Base-by-base conservation (phyloP, 1,139 yeast species). In the Yamadazyma mexicana region DNA sequence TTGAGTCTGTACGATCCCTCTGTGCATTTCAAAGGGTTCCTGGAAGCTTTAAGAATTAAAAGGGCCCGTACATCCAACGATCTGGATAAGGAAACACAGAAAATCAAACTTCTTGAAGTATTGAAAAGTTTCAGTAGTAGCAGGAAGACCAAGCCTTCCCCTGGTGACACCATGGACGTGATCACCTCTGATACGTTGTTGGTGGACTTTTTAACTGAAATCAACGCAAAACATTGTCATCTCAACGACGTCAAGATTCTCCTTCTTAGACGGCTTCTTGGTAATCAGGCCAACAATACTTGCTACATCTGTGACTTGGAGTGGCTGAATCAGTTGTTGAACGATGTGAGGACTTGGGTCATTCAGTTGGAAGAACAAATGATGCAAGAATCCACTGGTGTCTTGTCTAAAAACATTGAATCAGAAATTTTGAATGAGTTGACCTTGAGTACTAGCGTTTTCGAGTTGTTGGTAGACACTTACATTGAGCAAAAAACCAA, bases 381-480 rank as follows among this genome's bases (percentile, higher is more conserved):
- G n/a, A 23, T 34, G 18, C 31, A 31, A 22, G 39, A 35, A 18
- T 32, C 35, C 26, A 18, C 12, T n/a, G 33, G 24, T 2, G 23
- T 35, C 5, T 6, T 33, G 8, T 27, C 17, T 27, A 35, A 24
- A 14, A 35, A 24, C 10, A n/a, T 17, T 9, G 16, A 17, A 24
- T 8, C 17, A 8, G 34, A 24, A 12, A 25, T 23, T 5, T 14
- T 25, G 6, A 29, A 41, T 8, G 45, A 41, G 17, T 32, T 49
- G 24, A 39, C 37, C 1, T 46, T 46, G 16, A 32, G 61, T 2
- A 55, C 65, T 1, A 55, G 70, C 0, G 54, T 83, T 0, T 73
- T 69, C 47, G 96, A 87, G 50, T 49, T 83, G 0, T 55, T 84
- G 22, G 69, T 81, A 0, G 87, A 87, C 52, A 46, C 52, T 2